These are phyloP conservation scores for Sordariomycetes sp. DNA, from an alignment of 2,329 filamentous ascomycete genomes.

Conservation along the genomic window DNA sequence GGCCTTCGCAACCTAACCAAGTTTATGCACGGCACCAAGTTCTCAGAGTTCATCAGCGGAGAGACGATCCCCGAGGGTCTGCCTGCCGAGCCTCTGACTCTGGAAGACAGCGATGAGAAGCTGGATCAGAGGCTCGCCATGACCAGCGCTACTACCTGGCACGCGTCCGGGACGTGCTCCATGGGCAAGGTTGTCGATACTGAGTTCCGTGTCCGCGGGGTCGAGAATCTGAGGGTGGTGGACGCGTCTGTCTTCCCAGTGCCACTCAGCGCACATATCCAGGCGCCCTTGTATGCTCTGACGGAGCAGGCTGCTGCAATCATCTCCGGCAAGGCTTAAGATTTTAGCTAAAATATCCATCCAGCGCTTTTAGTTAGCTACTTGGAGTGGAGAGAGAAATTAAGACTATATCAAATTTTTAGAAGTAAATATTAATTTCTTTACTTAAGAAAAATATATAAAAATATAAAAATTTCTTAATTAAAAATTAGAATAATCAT, in stretches of 20 bases:
- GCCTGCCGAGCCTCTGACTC: constrained; percentile 6
- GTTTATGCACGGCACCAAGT: constrained; percentile 13
- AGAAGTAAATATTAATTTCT: too few relatives aligned
- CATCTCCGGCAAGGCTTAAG: constrained; percentile 7
- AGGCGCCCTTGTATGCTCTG: constrained; percentile 22
- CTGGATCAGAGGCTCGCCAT: constrained; percentile 11
- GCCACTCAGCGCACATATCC: constrained; percentile 17
- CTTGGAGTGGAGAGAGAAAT: too few relatives aligned
- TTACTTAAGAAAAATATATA: too few relatives aligned
- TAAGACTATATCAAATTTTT: too few relatives aligned
- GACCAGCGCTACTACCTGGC: constrained; percentile 33
- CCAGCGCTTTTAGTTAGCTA: too few relatives aligned
- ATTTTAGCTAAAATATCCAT: too few relatives aligned
- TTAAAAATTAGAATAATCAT: too few relatives aligned
- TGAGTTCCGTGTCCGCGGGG: constrained; percentile 42
- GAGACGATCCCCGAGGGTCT: constrained; percentile 11
- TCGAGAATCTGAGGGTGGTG: constrained; percentile 18
- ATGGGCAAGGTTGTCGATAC: constrained; percentile 50
- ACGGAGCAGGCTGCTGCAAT: constrained; percentile 22
- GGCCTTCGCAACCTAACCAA: constrained; percentile 11
- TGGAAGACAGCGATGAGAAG: constrained; percentile 10
- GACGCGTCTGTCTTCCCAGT: constrained; percentile 23
- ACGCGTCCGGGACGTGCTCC: constrained; percentile 41
- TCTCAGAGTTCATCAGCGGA: constrained; percentile 10
- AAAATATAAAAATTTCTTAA: too few relatives aligned